A percentile compares a stretch with the other conserved stretches of the same genome.
Conservation (phyloP, 2,329 filamentous ascomycete species). For the Scedosporium dehoogii region DNA sequence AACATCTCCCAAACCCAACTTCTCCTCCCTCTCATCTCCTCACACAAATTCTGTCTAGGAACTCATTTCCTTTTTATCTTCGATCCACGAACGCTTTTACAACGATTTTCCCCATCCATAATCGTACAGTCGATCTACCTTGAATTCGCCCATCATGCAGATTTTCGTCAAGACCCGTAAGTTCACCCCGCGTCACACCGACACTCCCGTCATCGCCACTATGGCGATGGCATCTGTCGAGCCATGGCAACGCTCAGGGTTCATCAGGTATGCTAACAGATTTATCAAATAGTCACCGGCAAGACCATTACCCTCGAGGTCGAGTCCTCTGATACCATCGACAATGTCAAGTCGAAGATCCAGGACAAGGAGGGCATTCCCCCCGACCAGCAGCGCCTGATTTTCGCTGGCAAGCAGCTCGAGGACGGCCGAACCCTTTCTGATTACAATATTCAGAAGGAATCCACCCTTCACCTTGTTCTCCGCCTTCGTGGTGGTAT, state of each 20-base stretch:
- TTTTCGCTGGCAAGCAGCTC: constrained; percentile 93
- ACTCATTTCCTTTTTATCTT: constrained; percentile 8
- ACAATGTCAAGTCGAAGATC: constrained; percentile 95
- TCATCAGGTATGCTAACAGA: constrained; percentile 34
- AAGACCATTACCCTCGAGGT: constrained; percentile 53
- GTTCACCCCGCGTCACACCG: constrained; percentile 25
- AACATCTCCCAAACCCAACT: constrained; percentile 16
- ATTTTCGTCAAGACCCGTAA: constrained; percentile 96
- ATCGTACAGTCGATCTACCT: constrained; percentile 12
- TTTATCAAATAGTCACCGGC: constrained; percentile 53
- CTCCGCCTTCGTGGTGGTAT: constrained; percentile 60
- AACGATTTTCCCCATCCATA: constrained; percentile 7
- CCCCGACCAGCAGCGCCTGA: constrained; percentile 93
- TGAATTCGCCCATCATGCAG: constrained; percentile 59
- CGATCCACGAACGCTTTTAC: not conserved
- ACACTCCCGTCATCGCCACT: not conserved
- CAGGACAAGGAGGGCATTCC: constrained; percentile 97
- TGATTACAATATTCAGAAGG: constrained; percentile 50
- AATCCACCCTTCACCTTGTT: constrained; percentile 64
- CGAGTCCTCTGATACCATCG: constrained; percentile 82
- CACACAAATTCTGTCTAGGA: constrained; percentile 8
- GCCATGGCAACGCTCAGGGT: constrained; percentile 10
- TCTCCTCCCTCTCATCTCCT: constrained; percentile 13
- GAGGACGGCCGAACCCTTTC: constrained; percentile 75
- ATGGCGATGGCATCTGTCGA: not conserved